A percentile compares a stretch with the other conserved stretches of the same genome.
Conservation (phyloP, 2,329 filamentous ascomycete species). For the Phaeoacremonium minimum region DNA sequence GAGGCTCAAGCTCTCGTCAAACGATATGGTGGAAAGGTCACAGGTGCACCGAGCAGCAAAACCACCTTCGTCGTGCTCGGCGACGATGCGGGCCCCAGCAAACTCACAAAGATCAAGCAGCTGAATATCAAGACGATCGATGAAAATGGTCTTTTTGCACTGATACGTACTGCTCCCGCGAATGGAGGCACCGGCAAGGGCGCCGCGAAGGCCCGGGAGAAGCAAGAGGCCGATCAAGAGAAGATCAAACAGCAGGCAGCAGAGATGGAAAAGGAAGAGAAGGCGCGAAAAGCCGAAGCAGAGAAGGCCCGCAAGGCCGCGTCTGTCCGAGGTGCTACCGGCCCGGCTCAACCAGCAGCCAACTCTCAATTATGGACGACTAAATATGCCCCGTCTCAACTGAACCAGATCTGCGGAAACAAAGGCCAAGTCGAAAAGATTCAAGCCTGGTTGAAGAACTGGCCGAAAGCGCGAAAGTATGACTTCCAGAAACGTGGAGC, state of each 20-base stretch:
- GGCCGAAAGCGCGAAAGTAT: conserved; percentile 72
- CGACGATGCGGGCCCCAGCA: conserved; percentile 86
- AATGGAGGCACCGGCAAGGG: conserved; percentile 86
- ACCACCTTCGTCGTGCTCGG: conserved; percentile 93
- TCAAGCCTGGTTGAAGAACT: conserved; percentile 79
- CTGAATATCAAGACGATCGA: conserved; percentile 86
- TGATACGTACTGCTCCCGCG: conserved; percentile 76
- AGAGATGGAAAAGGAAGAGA: conserved; percentile 83
- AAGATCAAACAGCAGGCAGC: conserved; percentile 76
- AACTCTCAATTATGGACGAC: conserved; percentile 80
- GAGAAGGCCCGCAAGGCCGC: conserved; percentile 50
- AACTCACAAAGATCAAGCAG: conserved; percentile 79
- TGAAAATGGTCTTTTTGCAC: conserved; percentile 83
- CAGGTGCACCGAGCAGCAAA: conserved; percentile 79
- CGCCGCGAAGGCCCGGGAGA: conserved; percentile 78
- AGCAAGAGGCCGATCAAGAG: conserved; percentile 78
- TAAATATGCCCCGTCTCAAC: conserved; percentile 84
- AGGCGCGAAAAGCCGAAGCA: conserved; percentile 45
- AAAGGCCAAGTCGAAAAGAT: conserved; percentile 87
- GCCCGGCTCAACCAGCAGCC: conserved; percentile 32
- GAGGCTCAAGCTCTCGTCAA: conserved; percentile 86
- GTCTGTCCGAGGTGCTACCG: conserved; percentile 34
- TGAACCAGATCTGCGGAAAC: conserved; percentile 92
- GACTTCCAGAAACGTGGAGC: conserved; percentile 78
- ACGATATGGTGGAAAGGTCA: conserved; percentile 89